Evolutionary conservation across 2,329 filamentous ascomycete genomes (phyloP).

Genomic region (Aspergillus floridensis): DNA sequence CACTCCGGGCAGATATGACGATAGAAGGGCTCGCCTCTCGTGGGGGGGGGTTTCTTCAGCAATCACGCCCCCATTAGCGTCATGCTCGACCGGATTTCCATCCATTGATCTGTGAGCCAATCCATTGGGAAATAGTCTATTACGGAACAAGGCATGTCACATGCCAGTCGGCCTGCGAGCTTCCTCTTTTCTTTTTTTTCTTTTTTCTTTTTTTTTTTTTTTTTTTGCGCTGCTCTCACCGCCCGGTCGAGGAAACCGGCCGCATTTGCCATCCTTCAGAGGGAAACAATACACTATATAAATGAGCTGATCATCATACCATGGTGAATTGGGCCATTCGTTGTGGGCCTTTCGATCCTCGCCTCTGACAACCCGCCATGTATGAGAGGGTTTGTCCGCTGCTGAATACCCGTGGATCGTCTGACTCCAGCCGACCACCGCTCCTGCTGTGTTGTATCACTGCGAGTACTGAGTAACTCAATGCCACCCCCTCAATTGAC

Average conservation of each 20-base stretch:
- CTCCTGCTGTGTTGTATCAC: neutral
- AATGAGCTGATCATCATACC: constrained; percentile 1
- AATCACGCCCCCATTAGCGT: neutral
- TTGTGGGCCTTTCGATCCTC: neutral
- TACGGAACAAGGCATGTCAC: constrained; percentile 9
- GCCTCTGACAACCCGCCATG: constrained; percentile 17
- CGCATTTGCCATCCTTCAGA: constrained; percentile 2
- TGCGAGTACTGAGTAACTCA: constrained; percentile 2
- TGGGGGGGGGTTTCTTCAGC: neutral
- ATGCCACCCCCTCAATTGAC: constrained; percentile 18
- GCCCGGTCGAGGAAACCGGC: constrained; percentile 10
- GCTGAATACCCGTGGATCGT: constrained; percentile 10
- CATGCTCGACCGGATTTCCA: neutral
- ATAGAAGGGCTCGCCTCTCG: neutral
- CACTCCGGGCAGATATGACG: neutral
- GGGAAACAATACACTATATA: neutral
- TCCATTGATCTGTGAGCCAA: neutral
- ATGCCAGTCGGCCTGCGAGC: constrained; percentile 8
- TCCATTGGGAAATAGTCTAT: neutral
- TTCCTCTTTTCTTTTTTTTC: neutral
- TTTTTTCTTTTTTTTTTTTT: too few relatives aligned
- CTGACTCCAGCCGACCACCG: constrained; percentile 8
- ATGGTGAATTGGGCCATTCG: constrained; percentile 1
- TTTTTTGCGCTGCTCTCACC: constrained; percentile 20
- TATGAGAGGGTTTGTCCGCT: constrained; percentile 12